Evolutionary conservation across 352 stramenopile genomes (phyloP).

Genomic region (Phytopythium litorale): DNA sequence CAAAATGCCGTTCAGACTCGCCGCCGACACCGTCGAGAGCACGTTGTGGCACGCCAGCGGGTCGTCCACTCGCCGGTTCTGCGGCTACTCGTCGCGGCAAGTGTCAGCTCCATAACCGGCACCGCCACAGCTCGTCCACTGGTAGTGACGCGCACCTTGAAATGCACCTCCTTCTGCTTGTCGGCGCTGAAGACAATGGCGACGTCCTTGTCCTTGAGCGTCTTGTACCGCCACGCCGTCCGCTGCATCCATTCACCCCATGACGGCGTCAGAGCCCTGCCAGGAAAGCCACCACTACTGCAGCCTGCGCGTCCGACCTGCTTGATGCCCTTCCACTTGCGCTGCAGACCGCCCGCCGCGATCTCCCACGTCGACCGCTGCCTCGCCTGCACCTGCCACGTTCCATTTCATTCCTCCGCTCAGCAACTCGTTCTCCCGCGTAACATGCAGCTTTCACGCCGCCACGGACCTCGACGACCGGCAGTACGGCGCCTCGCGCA

Average conservation of each 20-base stretch:
- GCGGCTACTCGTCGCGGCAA: constrained; percentile 15
- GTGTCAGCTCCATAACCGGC: not conserved
- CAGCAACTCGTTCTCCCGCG: not conserved
- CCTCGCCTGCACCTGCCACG: constrained; percentile 10
- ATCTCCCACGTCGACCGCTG: constrained; percentile 71
- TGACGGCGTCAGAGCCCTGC: not conserved
- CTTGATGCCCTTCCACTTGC: constrained; percentile 82
- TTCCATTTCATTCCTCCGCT: not conserved
- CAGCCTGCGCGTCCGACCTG: constrained; percentile 18
- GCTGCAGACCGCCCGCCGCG: constrained; percentile 65
- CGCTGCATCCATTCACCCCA: constrained; percentile 18
- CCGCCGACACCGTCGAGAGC: constrained; percentile 40
- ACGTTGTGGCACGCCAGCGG: constrained; percentile 77
- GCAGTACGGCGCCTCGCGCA: not conserved
- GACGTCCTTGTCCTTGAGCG: constrained; percentile 67
- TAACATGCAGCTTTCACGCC: not conserved
- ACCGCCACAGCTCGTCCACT: not conserved
- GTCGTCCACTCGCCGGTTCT: constrained; percentile 49
- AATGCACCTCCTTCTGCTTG: constrained; percentile 67
- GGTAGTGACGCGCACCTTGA: constrained; percentile 18
- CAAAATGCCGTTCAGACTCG: constrained; percentile 77
- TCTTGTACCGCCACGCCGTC: constrained; percentile 77
- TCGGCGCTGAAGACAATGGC: constrained; percentile 75
- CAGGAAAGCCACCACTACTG: not conserved
- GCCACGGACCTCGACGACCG: not conserved